These are phyloP conservation scores for Chytriomyces sp. DNA, from an alignment of 192 early-diverging fungal species.

Conservation along the genomic window DNA sequence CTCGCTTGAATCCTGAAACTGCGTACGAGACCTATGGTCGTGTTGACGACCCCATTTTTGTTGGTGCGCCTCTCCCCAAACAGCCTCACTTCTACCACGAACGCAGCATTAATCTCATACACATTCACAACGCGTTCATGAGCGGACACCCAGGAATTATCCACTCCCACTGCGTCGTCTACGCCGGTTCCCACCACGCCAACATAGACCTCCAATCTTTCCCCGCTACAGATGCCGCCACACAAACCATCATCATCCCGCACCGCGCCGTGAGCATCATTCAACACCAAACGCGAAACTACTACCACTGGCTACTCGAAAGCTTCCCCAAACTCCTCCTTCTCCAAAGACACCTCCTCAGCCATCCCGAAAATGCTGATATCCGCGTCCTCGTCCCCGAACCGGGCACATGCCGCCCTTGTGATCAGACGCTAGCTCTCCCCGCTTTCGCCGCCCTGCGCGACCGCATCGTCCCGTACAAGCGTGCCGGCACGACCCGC, in stretches of 20 bases:
- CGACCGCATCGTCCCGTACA: not conserved
- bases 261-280: slow-evolving; percentile 1
- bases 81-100: slow-evolving; percentile 17
- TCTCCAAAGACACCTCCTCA: slow-evolving; percentile 19
- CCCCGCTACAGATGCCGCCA: not conserved
- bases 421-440: slow-evolving; percentile 1
- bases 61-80: slow-evolving; percentile 4
- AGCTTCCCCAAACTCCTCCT: slow-evolving; percentile 19
- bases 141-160: slow-evolving; percentile 19
- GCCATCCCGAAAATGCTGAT: not conserved
- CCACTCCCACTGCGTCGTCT: slow-evolving; percentile 16
- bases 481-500: not conserved
- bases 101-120: slow-evolving; percentile 13
- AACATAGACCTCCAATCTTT: slow-evolving; percentile 22
- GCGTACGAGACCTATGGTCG: slow-evolving; percentile 9
- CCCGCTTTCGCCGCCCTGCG: not conserved
- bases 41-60: slow-evolving; percentile 13
- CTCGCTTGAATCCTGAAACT: slow-evolving; percentile 4
- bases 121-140: slow-evolving; percentile 6
- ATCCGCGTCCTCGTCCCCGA: slow-evolving; percentile 17
- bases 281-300: slow-evolving; percentile 28
- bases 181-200: slow-evolving; percentile 15
- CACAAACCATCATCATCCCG: not conserved
- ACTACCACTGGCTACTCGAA: slow-evolving; percentile 29
- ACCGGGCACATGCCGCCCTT: not conserved